Evolutionary conservation across 768 basidiomycete species (phyloP), one percentile per base, ranked within the genome.

Genomic region (Tylopilus vinaceipallidus): DNA sequence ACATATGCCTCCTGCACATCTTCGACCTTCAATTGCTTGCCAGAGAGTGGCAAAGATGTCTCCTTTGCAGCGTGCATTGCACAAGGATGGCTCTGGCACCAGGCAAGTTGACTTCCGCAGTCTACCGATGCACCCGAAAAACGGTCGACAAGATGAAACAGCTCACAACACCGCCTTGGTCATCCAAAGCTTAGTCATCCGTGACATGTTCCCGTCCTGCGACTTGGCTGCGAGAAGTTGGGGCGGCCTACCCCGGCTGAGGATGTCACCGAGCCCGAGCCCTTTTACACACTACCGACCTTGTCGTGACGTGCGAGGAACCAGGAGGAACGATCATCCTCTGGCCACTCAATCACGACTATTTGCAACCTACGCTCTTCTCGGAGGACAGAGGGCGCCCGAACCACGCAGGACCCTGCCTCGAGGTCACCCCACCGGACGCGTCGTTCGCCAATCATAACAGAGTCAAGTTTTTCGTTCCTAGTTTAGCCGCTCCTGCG

Each of bases 1-100:
- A 89, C 72, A 67, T 87, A 92, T 5, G 77, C 81, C 64, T 84
- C 83, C 69, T 91, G 85, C 37, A 86, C 81, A 66, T 88, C 86
- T 59, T 88, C 86, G 16, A 75, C 79, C 66, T 76, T 81, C 55
- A 81, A 59, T 46, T 63, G 64, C 49, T 66, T 65, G 23, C 50
- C 55, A 44, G 47, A 33, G 33, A 34, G 44, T 10, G 54, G 53
- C 37, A 58, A 41, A 27, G 49, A 41, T 11, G 51, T 33, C 32
- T 65, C 56, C 40, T 49, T 47, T 23, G 40, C 45, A 29, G 26
- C 33, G 24, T 13, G 52, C 64, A 65, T 29, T 29, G 27, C 27
- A 29, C 27, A 29, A 29, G 6, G 27, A 29, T 6, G 6, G 12
- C 27, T 29, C 27, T n/a, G n/a, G n/a, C n/a, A n/a, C n/a, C n/a